A percentile compares a stretch with the other conserved stretches of the same genome.
These are phyloP conservation scores for Epichloe scottii DNA, from an alignment of 2,329 filamentous ascomycete species.

Conservation along the genomic window DNA sequence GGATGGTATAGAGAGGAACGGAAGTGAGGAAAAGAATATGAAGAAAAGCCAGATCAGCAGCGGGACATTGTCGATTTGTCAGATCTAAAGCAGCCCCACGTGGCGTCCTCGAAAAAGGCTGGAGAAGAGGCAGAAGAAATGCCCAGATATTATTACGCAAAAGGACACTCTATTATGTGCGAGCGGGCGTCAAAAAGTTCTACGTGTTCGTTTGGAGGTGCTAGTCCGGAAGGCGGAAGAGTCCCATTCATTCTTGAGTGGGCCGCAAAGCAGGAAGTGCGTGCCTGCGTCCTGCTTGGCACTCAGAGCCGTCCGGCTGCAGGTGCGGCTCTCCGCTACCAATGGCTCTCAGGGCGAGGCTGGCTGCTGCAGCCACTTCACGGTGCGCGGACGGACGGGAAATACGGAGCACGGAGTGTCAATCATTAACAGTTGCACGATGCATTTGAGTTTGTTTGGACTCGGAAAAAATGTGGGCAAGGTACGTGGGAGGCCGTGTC, in stretches of 20 bases:
- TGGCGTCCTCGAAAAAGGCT: conserved; percentile 14
- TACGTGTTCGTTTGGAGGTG: conserved; percentile 16
- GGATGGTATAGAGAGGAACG: neutral
- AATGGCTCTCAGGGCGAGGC: too few species aligned
- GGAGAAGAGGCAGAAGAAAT: conserved; percentile 4
- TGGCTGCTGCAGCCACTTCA: too few species aligned
- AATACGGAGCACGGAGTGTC: too few species aligned
- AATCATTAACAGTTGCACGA: too few species aligned
- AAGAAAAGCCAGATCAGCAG: conserved; percentile 5
- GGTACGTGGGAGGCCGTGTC: neutral
- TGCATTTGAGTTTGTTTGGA: too few species aligned
- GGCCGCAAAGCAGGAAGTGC: neutral
- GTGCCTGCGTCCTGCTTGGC: too few species aligned
- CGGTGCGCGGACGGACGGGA: too few species aligned
- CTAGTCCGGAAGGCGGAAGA: conserved; percentile 5
- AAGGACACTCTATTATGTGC: neutral
- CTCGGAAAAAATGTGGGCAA: too few species aligned
- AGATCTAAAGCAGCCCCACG: conserved; percentile 19
- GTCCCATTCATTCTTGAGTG: conserved; percentile 2
- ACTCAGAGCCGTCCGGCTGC: neutral
- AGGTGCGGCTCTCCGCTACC: neutral
- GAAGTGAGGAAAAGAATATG: neutral
- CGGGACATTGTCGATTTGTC: conserved; percentile 18
- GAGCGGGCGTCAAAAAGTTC: conserved; percentile 10
- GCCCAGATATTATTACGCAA: neutral